Conservation (phyloP, 192 early-diverging fungal genomes). For the Glomus cerebriforme region DNA sequence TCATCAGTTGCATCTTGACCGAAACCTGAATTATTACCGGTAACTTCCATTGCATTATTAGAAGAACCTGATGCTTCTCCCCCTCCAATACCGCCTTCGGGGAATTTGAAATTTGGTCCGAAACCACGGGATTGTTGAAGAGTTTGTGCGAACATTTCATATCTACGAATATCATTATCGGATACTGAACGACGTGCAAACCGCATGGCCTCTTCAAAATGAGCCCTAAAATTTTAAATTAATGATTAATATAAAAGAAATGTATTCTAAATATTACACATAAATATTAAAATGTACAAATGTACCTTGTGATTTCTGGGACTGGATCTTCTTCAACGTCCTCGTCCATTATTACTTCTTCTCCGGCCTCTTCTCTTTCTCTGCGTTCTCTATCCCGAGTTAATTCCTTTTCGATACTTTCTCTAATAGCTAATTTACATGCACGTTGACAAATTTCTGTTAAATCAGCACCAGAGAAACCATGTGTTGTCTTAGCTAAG, state of each 20-base stretch:
- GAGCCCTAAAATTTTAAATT: slow-evolving; percentile 49
- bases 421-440: slow-evolving; percentile 95
- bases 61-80: slow-evolving; percentile 30
- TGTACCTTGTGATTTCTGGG: slow-evolving; percentile 81
- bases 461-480: slow-evolving; percentile 97
- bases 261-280: background rate
- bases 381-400: slow-evolving; percentile 69
- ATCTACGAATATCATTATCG: slow-evolving; percentile 96
- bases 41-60: slow-evolving; percentile 36
- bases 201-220: slow-evolving; percentile 99
- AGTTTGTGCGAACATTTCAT: slow-evolving; percentile 99
- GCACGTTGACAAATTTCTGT: slow-evolving; percentile 99
- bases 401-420: slow-evolving; percentile 91
- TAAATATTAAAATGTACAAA: background rate
- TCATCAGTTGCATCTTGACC: slow-evolving; percentile 73
- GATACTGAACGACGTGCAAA: slow-evolving; percentile 94
- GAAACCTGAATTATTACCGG: slow-evolving; percentile 57
- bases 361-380: slow-evolving; percentile 65
- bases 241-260: background rate
- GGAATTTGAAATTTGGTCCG: slow-evolving; percentile 94
- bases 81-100: slow-evolving; percentile 61
- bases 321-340: slow-evolving; percentile 83
- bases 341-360: slow-evolving; percentile 75
- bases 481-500: slow-evolving; percentile 88
- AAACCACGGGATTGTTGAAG: slow-evolving; percentile 94